These are phyloP conservation scores for Hypericum androsaemum DNA, from an alignment of 345 rosid species.

Conservation along the genomic window DNA sequence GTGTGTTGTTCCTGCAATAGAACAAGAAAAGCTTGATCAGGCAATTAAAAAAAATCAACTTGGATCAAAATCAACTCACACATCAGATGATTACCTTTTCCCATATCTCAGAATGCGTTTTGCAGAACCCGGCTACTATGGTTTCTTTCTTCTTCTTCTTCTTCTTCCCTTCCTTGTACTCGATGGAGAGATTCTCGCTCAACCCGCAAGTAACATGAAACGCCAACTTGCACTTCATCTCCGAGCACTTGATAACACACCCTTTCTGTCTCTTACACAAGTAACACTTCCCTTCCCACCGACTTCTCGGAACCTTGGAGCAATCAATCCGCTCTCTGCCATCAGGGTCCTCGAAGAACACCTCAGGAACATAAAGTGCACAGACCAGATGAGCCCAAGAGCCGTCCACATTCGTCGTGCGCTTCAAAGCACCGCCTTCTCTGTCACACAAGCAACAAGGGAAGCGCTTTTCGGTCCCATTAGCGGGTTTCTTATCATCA, in stretches of 20 bases:
- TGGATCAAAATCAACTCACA: not conserved
- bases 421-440: slow-evolving; percentile 56
- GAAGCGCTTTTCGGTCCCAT: not conserved
- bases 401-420: slow-evolving; percentile 30
- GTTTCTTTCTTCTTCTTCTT: slow-evolving; percentile 40
- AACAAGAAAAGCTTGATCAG: slow-evolving; percentile 1
- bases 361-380: slow-evolving; percentile 75
- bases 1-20: slow-evolving; percentile 70
- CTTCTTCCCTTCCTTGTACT: slow-evolving; percentile 58
- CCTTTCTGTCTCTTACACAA: slow-evolving; percentile 49
- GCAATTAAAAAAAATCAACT: not conserved
- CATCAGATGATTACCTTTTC: slow-evolving; percentile 40
- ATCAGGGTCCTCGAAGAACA: slow-evolving; percentile 73
- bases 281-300: slow-evolving; percentile 60
- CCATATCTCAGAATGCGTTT: slow-evolving; percentile 64
- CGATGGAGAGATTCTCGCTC: slow-evolving; percentile 63
- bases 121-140: slow-evolving; percentile 89
- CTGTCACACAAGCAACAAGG: slow-evolving; percentile 62
- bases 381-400: slow-evolving; percentile 81
- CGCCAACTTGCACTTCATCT: slow-evolving; percentile 55
- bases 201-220: slow-evolving; percentile 88
- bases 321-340: slow-evolving; percentile 74
- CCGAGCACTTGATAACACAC: slow-evolving; percentile 78
- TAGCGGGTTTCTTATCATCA: slow-evolving; percentile 13
- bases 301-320: slow-evolving; percentile 42